Evolutionary conservation across 192 early-diverging fungal genomes (phyloP).

Genomic region (Coemansia sp.): DNA sequence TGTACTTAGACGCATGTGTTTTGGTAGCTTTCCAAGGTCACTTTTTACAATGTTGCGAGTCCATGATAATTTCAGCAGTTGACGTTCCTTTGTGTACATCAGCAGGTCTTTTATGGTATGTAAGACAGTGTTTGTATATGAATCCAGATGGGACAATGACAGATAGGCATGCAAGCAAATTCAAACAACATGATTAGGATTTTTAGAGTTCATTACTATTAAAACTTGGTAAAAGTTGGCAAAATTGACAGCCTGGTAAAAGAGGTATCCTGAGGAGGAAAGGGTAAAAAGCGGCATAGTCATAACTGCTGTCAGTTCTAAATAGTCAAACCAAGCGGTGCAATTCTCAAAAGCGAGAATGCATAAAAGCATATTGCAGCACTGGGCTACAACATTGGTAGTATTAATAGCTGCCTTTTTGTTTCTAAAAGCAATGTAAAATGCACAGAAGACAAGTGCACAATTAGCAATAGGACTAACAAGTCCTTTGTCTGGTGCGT

Average conservation of each 20-base stretch:
- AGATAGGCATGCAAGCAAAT: conserved; percentile 8
- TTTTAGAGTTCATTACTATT: not conserved
- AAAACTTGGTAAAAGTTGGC: conserved; percentile 14
- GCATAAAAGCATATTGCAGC: not conserved
- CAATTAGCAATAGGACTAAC: not conserved
- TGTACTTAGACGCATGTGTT: conserved; percentile 13
- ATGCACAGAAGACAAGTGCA: not conserved
- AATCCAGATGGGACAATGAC: conserved; percentile 12
- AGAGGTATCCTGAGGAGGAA: not conserved
- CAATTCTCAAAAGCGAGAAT: not conserved
- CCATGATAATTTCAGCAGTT: conserved; percentile 16
- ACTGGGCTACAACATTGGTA: conserved; percentile 3
- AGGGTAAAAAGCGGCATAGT: conserved; percentile 3
- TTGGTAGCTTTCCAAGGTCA: conserved; percentile 26
- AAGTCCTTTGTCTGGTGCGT: too few relatives aligned
- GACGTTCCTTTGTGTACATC: conserved; percentile 12
- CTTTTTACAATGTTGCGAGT: conserved; percentile 17
- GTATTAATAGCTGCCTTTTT: not conserved
- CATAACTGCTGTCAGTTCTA: not conserved
- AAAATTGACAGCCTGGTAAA: conserved; percentile 12
- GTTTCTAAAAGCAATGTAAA: not conserved
- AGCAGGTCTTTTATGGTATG: conserved; percentile 2
- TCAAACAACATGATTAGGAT: not conserved
- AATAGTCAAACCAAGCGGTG: not conserved
- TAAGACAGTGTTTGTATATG: conserved; percentile 6